phyloP scores from a whole-genome alignment of 2,329 filamentous ascomycete genomes.

The Ascochyta pisi region DNA sequence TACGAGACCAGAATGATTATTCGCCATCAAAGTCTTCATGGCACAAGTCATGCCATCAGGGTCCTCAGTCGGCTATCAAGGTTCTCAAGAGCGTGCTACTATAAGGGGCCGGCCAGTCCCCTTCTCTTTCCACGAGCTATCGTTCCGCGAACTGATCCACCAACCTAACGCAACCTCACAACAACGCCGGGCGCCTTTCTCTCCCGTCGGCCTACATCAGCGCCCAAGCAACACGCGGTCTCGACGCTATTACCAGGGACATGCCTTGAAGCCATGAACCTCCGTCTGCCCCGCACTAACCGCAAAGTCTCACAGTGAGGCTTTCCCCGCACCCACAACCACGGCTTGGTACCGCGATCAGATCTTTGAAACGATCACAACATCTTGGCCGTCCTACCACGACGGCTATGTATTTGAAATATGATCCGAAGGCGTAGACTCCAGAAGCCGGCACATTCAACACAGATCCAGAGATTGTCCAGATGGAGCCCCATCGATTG shows the following conservation, averaged over 20 bases:
- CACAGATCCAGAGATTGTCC: background rate
- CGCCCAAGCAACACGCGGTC: background rate
- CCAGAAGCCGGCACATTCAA: background rate
- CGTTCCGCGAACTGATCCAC: background rate
- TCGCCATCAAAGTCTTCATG: background rate
- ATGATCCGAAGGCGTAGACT: background rate
- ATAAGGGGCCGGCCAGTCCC: conserved; percentile 4
- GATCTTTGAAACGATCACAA: background rate
- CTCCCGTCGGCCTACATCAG: background rate
- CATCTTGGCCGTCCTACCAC: conserved; percentile 7
- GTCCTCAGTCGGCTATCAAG: conserved; percentile 16
- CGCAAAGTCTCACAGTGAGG: conserved; percentile 4
- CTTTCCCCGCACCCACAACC: conserved; percentile 15
- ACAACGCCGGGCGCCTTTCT: background rate
- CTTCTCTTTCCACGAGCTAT: background rate
- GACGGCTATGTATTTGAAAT: background rate
- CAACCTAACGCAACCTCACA: background rate
- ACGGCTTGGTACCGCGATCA: conserved; percentile 5
- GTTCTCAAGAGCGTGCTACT: conserved; percentile 9
- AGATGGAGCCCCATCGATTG: background rate
- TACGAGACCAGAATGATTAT: background rate
- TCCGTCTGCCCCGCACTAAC: conserved; percentile 13
- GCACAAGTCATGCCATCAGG: conserved; percentile 1
- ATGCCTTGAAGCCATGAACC: background rate
- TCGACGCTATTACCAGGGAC: background rate